Conservation (phyloP, 192 early-diverging fungal genomes). For the Dissophora globulifera region DNA sequence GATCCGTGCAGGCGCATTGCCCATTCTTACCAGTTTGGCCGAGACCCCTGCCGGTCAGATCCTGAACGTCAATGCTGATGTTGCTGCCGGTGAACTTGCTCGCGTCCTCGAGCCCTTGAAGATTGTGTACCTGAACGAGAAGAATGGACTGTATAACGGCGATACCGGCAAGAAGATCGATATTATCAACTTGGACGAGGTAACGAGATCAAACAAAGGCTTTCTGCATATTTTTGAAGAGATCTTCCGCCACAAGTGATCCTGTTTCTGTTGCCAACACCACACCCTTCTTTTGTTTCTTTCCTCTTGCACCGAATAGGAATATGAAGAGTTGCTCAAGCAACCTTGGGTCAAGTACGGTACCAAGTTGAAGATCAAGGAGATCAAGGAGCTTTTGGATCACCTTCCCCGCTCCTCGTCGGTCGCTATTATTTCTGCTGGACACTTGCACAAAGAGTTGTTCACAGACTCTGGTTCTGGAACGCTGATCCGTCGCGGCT, state of each 20-base stretch:
- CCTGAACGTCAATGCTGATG: constrained; percentile 98
- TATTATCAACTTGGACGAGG: constrained; percentile 97
- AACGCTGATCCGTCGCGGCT: constrained; percentile 95
- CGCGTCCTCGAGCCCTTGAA: constrained; percentile 96
- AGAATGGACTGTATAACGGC: constrained; percentile 95
- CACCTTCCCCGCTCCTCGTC: constrained; percentile 96
- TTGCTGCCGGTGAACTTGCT: constrained; percentile 97
- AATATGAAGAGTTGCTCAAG: constrained; percentile 94
- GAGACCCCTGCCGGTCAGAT: constrained; percentile 97
- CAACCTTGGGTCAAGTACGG: constrained; percentile 98
- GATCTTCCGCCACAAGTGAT: neutral
- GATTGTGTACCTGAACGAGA: constrained; percentile 98
- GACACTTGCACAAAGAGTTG: constrained; percentile 98
- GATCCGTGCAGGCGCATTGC: constrained; percentile 93
- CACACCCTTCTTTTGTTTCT: too few species aligned
- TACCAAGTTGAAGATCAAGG: constrained; percentile 96
- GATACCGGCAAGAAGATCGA: constrained; percentile 96
- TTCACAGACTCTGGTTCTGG: constrained; percentile 98
- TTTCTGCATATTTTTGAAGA: neutral
- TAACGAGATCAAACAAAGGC: constrained; percentile 35
- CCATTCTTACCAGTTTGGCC: constrained; percentile 95
- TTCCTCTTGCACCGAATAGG: constrained; percentile 56
- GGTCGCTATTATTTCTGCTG: constrained; percentile 98
- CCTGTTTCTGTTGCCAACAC: too few species aligned
- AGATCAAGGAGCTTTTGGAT: constrained; percentile 98